Conservation (phyloP, 2,329 filamentous ascomycete species). For the Fusarium tanahbumbuense region DNA sequence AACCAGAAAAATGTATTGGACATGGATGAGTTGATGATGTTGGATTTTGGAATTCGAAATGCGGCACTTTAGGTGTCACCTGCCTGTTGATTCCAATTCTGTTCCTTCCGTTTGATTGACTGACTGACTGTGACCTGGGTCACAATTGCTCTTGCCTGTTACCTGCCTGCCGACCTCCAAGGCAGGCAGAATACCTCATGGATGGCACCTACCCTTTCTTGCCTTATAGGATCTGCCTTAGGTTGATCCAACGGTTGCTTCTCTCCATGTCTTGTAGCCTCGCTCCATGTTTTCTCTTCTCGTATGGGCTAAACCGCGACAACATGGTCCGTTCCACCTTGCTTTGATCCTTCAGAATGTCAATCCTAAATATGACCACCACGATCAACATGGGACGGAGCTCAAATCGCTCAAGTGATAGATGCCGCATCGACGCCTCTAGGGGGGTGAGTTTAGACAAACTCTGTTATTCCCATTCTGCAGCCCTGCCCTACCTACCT, state of each 20-base stretch:
- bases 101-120: not conserved
- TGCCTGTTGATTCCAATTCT: not conserved
- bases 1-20: not conserved
- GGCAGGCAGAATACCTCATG: not conserved
- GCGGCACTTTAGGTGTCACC: not conserved
- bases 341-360: not conserved
- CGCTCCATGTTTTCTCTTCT: not conserved
- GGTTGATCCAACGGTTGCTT: constrained; percentile 3
- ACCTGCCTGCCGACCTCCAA: not conserved
- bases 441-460: constrained; percentile 16
- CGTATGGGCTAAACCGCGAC: not conserved
- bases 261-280: not conserved
- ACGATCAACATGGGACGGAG: constrained; percentile 9
- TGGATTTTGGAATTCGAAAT: not conserved
- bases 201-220: constrained; percentile 2
- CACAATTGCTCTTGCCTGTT: constrained; percentile 10
- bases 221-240: constrained; percentile 3
- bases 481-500: constrained; percentile 31
- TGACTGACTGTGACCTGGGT: not conserved
- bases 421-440: not conserved
- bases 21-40: not conserved
- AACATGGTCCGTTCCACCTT: not conserved
- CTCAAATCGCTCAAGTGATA: constrained; percentile 4
- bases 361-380: not conserved
- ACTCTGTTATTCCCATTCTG: constrained; percentile 10